phyloP scores from a whole-genome alignment of 2,329 filamentous ascomycete genomes.

The Botryotinia globosa region DNA sequence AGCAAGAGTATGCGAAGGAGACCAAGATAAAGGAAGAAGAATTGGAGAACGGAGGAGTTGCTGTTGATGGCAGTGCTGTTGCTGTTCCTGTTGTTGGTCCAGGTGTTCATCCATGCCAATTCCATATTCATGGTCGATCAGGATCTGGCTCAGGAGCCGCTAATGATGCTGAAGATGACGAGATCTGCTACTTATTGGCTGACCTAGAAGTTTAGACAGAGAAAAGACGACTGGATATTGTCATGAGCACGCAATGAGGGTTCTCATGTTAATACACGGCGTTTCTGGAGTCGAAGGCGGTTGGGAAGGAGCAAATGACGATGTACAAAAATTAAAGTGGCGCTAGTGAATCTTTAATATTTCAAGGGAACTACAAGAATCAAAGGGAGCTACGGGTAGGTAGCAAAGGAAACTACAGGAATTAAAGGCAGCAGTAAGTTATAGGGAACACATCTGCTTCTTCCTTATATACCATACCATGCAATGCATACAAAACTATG shows the following conservation, averaged over 20 bases:
- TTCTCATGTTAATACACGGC: neutral
- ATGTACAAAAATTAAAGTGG: neutral
- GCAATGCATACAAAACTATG: neutral
- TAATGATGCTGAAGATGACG: neutral
- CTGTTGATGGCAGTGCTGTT: neutral
- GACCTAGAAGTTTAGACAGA: neutral
- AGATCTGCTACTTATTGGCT: neutral
- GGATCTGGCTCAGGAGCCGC: neutral
- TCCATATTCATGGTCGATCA: slow-evolving; percentile 20
- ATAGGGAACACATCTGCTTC: too few relatives aligned
- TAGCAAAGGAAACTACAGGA: neutral
- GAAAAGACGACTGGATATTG: neutral
- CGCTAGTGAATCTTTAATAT: neutral
- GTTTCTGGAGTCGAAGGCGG: neutral
- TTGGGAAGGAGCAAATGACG: neutral
- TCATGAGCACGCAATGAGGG: neutral
- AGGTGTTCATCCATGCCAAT: slow-evolving; percentile 25
- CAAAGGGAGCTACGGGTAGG: too few relatives aligned
- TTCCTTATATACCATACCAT: neutral
- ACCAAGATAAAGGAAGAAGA: neutral
- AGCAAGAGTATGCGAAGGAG: neutral
- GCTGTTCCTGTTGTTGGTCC: neutral
- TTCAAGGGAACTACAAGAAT: neutral
- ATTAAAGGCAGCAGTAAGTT: neutral
- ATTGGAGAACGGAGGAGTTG: neutral